Evolutionary conservation across 2,329 filamentous ascomycete genomes (phyloP).

Genomic region (Microsporum audouinii): DNA sequence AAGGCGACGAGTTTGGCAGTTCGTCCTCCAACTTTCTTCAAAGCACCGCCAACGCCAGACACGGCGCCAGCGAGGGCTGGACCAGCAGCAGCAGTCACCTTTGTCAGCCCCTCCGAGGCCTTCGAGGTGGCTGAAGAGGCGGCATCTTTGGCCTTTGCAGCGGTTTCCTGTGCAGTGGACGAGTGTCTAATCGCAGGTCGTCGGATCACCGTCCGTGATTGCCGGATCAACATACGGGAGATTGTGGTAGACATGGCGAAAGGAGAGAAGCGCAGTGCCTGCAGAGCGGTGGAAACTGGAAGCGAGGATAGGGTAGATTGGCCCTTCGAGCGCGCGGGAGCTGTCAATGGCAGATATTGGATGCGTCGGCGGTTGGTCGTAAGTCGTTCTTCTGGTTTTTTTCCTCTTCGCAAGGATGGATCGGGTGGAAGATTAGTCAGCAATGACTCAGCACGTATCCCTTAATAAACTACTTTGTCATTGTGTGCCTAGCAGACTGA

Average conservation of each 20-base stretch:
- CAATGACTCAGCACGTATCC: too few relatives aligned
- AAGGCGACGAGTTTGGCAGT: constrained; percentile 68
- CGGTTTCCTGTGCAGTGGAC: constrained; percentile 36
- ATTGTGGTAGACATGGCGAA: constrained; percentile 35
- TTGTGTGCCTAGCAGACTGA: too few relatives aligned
- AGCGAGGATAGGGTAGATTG: constrained; percentile 19
- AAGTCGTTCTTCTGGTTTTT: neutral
- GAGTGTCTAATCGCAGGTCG: constrained; percentile 37
- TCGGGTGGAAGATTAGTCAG: too few relatives aligned
- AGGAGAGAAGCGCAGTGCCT: constrained; percentile 9
- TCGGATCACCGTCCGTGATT: constrained; percentile 38
- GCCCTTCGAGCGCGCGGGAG: constrained; percentile 22
- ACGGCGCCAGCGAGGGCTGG: constrained; percentile 64
- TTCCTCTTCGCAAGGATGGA: neutral
- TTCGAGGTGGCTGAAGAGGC: constrained; percentile 39
- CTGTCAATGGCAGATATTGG: constrained; percentile 31
- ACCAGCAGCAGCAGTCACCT: constrained; percentile 68
- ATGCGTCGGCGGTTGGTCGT: neutral
- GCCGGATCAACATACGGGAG: constrained; percentile 36
- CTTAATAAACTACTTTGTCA: too few relatives aligned
- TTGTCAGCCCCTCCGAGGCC: constrained; percentile 71
- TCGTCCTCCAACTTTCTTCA: constrained; percentile 70
- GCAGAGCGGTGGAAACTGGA: constrained; percentile 5
- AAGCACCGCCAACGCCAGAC: constrained; percentile 51
- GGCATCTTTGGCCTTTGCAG: constrained; percentile 36